Percentiles rank a stretch among this genome's conserved stretches.
Conservation (phyloP, 192 early-diverging fungal species). For the Lunasporangiospora selenospora region DNA sequence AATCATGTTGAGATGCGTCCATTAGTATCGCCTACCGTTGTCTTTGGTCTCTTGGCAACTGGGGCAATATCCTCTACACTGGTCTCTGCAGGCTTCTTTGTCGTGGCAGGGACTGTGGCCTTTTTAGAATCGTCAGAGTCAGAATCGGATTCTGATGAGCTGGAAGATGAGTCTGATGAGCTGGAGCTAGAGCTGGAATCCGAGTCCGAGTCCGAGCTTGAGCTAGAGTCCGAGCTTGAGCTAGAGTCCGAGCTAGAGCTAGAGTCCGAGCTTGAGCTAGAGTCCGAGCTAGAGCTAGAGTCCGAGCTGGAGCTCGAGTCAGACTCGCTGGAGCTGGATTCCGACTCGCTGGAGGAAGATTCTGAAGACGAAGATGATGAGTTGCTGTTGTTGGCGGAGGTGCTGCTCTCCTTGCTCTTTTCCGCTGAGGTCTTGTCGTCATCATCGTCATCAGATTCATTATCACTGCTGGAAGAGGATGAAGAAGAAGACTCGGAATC, state of each 20-base stretch:
- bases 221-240: slow-evolving; percentile 20
- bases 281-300: slow-evolving; percentile 10
- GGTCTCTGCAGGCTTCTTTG: slow-evolving; percentile 8
- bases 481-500: slow-evolving; percentile 35
- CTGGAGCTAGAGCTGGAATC: slow-evolving; percentile 25
- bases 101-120: neutral
- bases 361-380: slow-evolving; percentile 28
- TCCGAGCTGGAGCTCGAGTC: slow-evolving; percentile 5
- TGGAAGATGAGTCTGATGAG: slow-evolving; percentile 36
- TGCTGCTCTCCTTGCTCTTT: slow-evolving; percentile 17
- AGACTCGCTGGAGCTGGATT: slow-evolving; percentile 8
- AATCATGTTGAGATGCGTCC: too few relatives aligned
- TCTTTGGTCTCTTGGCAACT: slow-evolving; percentile 54
- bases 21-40: too few relatives aligned
- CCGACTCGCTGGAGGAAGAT: slow-evolving; percentile 16
- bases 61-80: slow-evolving; percentile 27
- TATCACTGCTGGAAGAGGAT: slow-evolving; percentile 45
- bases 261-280: slow-evolving; percentile 20
- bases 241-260: slow-evolving; percentile 27
- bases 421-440: slow-evolving; percentile 2
- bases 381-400: slow-evolving; percentile 10
- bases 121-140: slow-evolving; percentile 12
- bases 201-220: slow-evolving; percentile 15
- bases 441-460: slow-evolving; percentile 42
- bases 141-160: slow-evolving; percentile 24